Evolutionary conservation across 108 stramenopile species (phyloP).

Genomic region (Pinguiococcus pyrenoidosus): DNA sequence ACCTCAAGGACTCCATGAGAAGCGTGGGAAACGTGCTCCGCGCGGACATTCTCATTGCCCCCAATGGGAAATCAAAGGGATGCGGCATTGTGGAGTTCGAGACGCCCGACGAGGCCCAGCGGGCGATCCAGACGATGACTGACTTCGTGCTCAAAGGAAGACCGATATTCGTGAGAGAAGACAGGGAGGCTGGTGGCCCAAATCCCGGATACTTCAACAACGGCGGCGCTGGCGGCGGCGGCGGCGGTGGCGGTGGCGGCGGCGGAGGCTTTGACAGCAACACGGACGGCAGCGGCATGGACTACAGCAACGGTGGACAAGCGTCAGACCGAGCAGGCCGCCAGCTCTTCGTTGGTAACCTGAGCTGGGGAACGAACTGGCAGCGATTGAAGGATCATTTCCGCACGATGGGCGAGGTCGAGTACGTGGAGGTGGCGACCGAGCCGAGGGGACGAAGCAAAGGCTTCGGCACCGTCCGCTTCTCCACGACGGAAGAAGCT

Average conservation of each 20-base stretch:
- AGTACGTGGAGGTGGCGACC: no score
- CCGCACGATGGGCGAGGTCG: slow-evolving; percentile 54
- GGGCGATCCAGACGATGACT: slow-evolving; percentile 59
- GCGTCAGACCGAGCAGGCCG: no score
- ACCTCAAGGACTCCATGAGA: slow-evolving; percentile 16
- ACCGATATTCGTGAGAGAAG: slow-evolving; percentile 30
- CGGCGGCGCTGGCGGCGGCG: no score
- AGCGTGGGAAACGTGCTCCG: slow-evolving; percentile 10
- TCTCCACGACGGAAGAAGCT: slow-evolving; percentile 59
- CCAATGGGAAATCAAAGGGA: slow-evolving; percentile 57
- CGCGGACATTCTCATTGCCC: slow-evolving; percentile 19
- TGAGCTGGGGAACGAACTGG: slow-evolving; percentile 58
- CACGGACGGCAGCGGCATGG: no score
- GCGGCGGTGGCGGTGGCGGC: no score
- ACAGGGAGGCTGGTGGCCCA: slow-evolving; percentile 10
- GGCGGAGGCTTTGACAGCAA: no score
- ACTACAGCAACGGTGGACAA: no score
- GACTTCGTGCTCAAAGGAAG: slow-evolving; percentile 48
- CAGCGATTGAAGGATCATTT: slow-evolving; percentile 76
- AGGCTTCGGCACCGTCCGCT: slow-evolving; percentile 76
- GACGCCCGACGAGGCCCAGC: slow-evolving; percentile 56
- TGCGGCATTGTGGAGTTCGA: slow-evolving; percentile 70
- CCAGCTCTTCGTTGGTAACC: slow-evolving; percentile 81
- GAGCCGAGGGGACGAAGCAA: slow-evolving; percentile 60
- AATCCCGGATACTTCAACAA: no score